phyloP scores from a whole-genome alignment of 2,329 filamentous ascomycete genomes.

The Fulvia fulva region DNA sequence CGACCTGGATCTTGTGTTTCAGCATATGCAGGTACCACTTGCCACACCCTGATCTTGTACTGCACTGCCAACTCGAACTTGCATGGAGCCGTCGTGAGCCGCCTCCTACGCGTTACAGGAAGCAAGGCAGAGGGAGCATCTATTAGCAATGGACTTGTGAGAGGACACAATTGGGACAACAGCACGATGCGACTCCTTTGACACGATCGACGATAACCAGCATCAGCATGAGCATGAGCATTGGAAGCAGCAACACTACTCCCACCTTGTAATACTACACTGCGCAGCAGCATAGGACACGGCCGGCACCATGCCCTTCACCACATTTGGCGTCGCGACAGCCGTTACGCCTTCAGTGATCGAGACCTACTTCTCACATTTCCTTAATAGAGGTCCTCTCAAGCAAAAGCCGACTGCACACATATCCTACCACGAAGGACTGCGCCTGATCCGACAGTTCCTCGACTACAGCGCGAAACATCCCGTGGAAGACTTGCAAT shows the following conservation, averaged over 20 bases:
- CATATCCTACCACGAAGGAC: constrained; percentile 89
- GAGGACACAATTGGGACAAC: no score
- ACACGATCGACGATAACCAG: neutral
- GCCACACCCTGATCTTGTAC: neutral
- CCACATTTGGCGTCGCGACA: constrained; percentile 74
- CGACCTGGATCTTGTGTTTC: neutral
- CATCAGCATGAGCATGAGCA: neutral
- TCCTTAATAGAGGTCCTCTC: constrained; percentile 72
- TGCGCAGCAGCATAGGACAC: neutral
- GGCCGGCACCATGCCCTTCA: constrained; percentile 55
- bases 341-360: constrained; percentile 86
- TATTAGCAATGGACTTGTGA: neutral
- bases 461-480: constrained; percentile 80
- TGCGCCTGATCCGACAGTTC: constrained; percentile 83
- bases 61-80: neutral
- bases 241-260: neutral
- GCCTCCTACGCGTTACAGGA: neutral
- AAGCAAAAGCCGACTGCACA: constrained; percentile 80
- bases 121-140: neutral
- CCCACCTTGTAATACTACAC: neutral
- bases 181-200: neutral
- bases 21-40: neutral
- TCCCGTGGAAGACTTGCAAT: constrained; percentile 87
- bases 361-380: constrained; percentile 84
- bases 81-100: neutral